Evolutionary conservation across 192 early-diverging fungal species (phyloP).

Genomic region (Coemansia sp.): DNA sequence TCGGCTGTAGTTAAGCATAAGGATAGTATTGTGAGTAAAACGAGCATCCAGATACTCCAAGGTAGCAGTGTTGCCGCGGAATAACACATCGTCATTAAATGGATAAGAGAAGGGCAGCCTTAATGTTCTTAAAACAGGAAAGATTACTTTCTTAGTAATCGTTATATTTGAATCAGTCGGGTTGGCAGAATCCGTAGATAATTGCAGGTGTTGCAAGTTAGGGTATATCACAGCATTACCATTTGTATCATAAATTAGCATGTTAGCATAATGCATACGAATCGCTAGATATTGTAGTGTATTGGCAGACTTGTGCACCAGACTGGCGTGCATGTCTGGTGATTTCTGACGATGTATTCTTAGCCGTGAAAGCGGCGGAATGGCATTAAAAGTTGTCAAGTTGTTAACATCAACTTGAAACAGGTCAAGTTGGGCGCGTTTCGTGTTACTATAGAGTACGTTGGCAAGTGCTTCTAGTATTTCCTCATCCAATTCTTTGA

Average conservation of each 20-base stretch:
- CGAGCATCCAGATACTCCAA: neutral
- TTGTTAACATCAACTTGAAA: neutral
- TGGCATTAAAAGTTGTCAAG: neutral
- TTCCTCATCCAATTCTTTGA: neutral
- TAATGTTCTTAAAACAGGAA: neutral
- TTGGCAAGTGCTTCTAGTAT: neutral
- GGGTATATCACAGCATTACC: neutral
- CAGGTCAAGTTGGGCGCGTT: too few relatives aligned
- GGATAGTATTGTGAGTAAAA: neutral
- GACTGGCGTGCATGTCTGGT: neutral
- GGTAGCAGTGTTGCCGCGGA: constrained; percentile 6
- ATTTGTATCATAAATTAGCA: neutral
- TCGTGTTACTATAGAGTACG: neutral
- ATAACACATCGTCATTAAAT: neutral
- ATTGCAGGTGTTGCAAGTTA: neutral
- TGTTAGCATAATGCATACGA: neutral
- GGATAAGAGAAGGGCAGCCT: neutral
- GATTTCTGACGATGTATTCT: neutral
- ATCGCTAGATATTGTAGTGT: neutral
- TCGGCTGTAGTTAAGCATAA: neutral
- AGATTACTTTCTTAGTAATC: neutral
- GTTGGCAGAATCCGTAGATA: neutral
- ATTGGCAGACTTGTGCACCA: neutral
- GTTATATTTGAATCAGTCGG: neutral
- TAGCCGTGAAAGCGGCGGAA: neutral